These are phyloP conservation scores for Leptodermis oblonga DNA, from an alignment of 257 asterid genomes.

Conservation along the genomic window DNA sequence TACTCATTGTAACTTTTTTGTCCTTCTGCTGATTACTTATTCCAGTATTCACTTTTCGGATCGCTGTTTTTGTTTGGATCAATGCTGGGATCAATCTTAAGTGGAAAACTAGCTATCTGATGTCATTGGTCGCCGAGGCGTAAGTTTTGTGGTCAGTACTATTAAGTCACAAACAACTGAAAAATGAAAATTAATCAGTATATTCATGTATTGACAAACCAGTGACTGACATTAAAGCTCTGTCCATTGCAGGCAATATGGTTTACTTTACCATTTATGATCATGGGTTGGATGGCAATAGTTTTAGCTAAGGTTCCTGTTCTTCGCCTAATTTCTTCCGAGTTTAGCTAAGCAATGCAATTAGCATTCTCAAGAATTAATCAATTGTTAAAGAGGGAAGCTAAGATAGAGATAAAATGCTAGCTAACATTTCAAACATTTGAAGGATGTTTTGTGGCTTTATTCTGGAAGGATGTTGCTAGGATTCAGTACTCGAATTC, in stretches of 20 bases:
- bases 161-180: background rate
- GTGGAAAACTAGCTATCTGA: constrained; percentile 27
- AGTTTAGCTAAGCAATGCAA: background rate
- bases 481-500: constrained; percentile 24
- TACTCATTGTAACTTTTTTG: no score
- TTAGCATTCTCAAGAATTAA: background rate
- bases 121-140: constrained; percentile 25
- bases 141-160: no score
- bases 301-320: constrained; percentile 24
- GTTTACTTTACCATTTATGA: constrained; percentile 17
- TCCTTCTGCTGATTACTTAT: no score
- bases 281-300: constrained; percentile 26
- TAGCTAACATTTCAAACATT: no score
- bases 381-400: background rate
- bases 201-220: background rate
- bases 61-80: constrained; percentile 26
- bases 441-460: constrained; percentile 27
- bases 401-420: no score
- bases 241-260: constrained; percentile 17
- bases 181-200: no score
- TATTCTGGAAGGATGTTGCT: constrained; percentile 18
- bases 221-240: background rate
- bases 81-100: constrained; percentile 21
- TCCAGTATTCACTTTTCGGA: constrained; percentile 28
- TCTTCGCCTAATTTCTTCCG: constrained; percentile 2